Evolutionary conservation across 306 rosid species (phyloP).

Genomic region (Erythrophleum fordii): DNA sequence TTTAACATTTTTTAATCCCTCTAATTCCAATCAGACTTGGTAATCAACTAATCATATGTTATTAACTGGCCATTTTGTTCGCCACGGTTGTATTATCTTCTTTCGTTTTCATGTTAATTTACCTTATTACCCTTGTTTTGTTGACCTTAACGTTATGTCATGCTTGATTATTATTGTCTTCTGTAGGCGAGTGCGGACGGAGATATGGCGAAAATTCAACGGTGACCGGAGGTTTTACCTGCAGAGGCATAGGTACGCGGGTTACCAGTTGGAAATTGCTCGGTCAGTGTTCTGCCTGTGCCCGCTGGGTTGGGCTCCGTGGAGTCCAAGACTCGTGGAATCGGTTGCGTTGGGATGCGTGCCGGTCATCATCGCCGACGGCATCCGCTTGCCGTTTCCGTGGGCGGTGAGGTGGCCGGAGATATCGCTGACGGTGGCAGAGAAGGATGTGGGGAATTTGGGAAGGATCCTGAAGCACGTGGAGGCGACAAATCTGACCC

Average conservation of each 20-base stretch:
- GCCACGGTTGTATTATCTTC: not conserved
- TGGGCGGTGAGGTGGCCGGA: conserved; percentile 64
- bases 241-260: conserved; percentile 58
- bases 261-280: conserved; percentile 71
- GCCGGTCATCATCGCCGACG: conserved; percentile 75
- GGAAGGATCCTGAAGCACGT: conserved; percentile 64
- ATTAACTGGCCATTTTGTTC: not conserved
- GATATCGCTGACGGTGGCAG: conserved; percentile 69
- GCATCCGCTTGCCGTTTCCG: conserved; percentile 62
- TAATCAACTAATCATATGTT: conserved; percentile 11
- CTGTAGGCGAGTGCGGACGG: conserved; percentile 67
- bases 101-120: not conserved
- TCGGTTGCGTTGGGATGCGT: conserved; percentile 73
- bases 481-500: conserved; percentile 60
- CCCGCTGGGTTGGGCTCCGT: conserved; percentile 87
- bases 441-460: conserved; percentile 60
- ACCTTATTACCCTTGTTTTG: not conserved
- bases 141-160: not conserved
- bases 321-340: conserved; percentile 86
- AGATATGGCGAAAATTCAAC: conserved; percentile 61
- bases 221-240: conserved; percentile 63
- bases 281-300: conserved; percentile 74
- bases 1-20: not conserved
- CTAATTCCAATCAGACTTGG: not conserved
- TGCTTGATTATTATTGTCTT: not conserved